Conservation (phyloP, 2,329 filamentous ascomycete genomes). For the Cordyceps farinosa region DNA sequence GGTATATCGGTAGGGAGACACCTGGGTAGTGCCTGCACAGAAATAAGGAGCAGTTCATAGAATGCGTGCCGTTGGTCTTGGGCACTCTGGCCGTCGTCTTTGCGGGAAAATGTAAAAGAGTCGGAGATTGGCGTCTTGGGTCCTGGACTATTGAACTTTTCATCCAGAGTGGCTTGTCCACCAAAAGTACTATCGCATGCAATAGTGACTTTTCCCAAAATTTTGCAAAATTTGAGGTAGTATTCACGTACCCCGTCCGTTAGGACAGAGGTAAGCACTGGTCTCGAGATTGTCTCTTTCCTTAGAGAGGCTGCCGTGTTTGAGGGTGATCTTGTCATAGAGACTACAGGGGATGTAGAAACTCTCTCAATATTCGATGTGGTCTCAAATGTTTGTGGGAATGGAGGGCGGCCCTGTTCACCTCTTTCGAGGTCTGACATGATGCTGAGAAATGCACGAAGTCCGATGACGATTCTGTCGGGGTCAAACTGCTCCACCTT, state of each 20-base stretch:
- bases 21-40: constrained; percentile 90
- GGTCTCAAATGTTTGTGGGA: constrained; percentile 64
- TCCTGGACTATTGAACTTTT: constrained; percentile 83
- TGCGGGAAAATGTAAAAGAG: constrained; percentile 83
- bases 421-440: constrained; percentile 90
- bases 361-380: constrained; percentile 40
- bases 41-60: constrained; percentile 92
- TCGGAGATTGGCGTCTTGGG: constrained; percentile 95
- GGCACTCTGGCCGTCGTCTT: constrained; percentile 70
- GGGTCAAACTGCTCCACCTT: constrained; percentile 92
- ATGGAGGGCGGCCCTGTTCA: constrained; percentile 72
- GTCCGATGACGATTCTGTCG: constrained; percentile 95
- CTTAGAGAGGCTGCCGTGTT: constrained; percentile 31
- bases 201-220: constrained; percentile 91
- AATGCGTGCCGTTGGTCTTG: constrained; percentile 89
- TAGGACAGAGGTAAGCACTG: constrained; percentile 59
- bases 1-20: constrained; percentile 88
- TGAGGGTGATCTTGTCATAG: constrained; percentile 32
- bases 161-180: constrained; percentile 89
- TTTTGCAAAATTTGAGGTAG: constrained; percentile 89
- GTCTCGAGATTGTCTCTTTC: constrained; percentile 65
- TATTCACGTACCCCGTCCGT: constrained; percentile 77
- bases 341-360: constrained; percentile 48
- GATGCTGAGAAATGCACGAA: constrained; percentile 86
- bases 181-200: constrained; percentile 97